Conservation (phyloP, 352 stramenopile species). For the Phytophthora pistaciae region DNA sequence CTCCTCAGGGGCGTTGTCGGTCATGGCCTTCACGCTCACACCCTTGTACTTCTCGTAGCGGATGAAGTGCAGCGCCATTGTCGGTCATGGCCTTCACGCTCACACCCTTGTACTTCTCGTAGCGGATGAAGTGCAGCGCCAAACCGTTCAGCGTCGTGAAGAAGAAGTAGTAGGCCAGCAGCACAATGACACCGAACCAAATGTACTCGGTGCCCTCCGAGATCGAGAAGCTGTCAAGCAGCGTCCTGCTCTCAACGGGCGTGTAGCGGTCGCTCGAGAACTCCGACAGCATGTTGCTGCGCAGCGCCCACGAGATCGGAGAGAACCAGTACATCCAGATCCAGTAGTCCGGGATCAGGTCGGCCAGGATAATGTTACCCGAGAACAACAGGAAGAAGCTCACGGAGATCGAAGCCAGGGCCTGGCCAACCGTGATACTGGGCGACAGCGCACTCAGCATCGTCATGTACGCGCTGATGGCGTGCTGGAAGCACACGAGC, state of each 20-base stretch:
- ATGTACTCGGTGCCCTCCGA: conserved; percentile 47
- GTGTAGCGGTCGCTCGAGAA: conserved; percentile 57
- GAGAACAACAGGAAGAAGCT: conserved; percentile 81
- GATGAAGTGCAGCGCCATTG: conserved; percentile 47
- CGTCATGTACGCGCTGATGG: conserved; percentile 75
- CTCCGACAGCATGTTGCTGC: conserved; percentile 69
- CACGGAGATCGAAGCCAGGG: conserved; percentile 58
- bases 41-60: conserved; percentile 21
- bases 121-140: conserved; percentile 55
- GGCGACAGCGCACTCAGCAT: conserved; percentile 65
- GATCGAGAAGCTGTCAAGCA: conserved; percentile 54
- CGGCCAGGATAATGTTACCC: conserved; percentile 77
- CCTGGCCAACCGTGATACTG: conserved; percentile 65
- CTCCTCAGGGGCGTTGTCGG: conserved; percentile 11
- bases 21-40: too few species aligned
- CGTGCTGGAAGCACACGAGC: conserved; percentile 81
- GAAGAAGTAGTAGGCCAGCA: conserved; percentile 54
- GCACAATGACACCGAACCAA: conserved; percentile 49
- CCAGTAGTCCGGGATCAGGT: conserved; percentile 79
- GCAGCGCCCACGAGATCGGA: conserved; percentile 64
- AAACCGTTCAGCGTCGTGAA: conserved; percentile 57
- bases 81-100: too few species aligned
- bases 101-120: not conserved
- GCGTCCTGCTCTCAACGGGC: conserved; percentile 5
- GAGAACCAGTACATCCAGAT: conserved; percentile 87